Conservation (phyloP, 2,329 filamentous ascomycete genomes). For the Phoma herbarum region DNA sequence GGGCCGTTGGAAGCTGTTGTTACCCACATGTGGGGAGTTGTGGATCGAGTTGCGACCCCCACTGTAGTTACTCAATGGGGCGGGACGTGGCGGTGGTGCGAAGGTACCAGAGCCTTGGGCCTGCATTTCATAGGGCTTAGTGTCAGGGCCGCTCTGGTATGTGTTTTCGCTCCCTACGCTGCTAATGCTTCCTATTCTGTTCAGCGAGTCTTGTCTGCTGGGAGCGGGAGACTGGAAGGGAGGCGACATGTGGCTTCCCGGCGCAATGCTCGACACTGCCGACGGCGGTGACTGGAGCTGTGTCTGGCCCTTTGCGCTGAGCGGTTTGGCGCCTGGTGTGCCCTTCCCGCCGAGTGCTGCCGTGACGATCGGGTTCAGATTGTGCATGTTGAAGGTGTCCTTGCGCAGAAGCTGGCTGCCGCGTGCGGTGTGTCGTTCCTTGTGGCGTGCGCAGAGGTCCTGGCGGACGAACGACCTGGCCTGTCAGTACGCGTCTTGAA, state of each 20-base stretch:
- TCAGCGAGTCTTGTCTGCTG: conserved; percentile 43
- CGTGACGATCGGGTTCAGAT: conserved; percentile 54
- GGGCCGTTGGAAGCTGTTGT: conserved; percentile 46
- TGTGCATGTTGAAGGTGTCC: conserved; percentile 69
- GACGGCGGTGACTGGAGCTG: conserved; percentile 47
- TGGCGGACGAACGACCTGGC: conserved; percentile 84
- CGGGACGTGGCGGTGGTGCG: conserved; percentile 45
- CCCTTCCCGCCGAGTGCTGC: conserved; percentile 49
- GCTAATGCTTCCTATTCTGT: conserved; percentile 45
- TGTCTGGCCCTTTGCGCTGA: conserved; percentile 24
- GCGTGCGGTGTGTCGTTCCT: conserved; percentile 63
- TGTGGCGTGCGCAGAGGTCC: conserved; percentile 80
- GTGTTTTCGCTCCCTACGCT: conserved; percentile 50
- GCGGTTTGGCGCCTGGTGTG: conserved; percentile 29
- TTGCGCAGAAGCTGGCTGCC: conserved; percentile 79
- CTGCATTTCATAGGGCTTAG: conserved; percentile 50
- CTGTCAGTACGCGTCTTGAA: background rate
- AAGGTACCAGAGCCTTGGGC: conserved; percentile 45
- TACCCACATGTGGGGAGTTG: conserved; percentile 49
- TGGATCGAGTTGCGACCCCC: conserved; percentile 44
- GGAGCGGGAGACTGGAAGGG: conserved; percentile 48
- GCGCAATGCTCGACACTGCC: conserved; percentile 26
- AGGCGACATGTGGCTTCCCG: conserved; percentile 45
- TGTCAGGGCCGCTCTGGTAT: conserved; percentile 42
- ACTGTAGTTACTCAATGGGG: conserved; percentile 44